Base-by-base conservation (phyloP, 352 stramenopile genomes). In the Phytopythium boreale region DNA sequence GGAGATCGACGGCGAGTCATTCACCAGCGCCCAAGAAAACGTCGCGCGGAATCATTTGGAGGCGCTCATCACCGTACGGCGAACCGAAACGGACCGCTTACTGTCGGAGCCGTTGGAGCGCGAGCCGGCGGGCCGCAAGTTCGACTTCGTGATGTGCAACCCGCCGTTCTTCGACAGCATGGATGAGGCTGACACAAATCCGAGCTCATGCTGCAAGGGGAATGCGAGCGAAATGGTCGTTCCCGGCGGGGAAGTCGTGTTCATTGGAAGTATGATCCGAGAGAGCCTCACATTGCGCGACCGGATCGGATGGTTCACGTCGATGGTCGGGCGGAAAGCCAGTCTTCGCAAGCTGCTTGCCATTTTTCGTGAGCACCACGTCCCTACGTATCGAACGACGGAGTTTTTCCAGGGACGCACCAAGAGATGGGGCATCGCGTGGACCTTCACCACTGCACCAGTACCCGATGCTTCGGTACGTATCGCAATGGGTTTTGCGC, bases 91-190 rank as follows among this genome's bases (percentile, higher is more conserved):
- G 0, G 67, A 72, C 24, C 65, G 73, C 0, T 56, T 93, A 29
- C 49, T 92, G 20, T 47, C 64, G 6, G 82, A 93, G 52, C 79
- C 82, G 4, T 58, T 92, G 34, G 53, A 69, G 20, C 63, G 74
- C 7, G 68, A 78, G 27, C 62, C 64, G 2, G 9, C 22, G 0
- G 44, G 62, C 14, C 41, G 64, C 15, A 73, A 72, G 15, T 80
- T 98, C 64, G 80, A 98, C 46, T 98, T 98, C 76, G 80, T 87
- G 50, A 98, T 99, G 91, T 98, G 95, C 47, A 99, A 99, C 70
- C 97, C 97, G 56, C 97, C 97, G 0, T 99, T 99, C 80, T 99
- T 95, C 56, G 80, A 97, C 55, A 70, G 81, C 36, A 86, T 89
- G 61, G 64, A 73, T 34, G 78, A 96, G 50, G 84, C 87, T 4